A percentile compares a stretch with the other conserved stretches of the same genome.
Evolutionary conservation across 176 grass and related monocot species (phyloP).

Genomic region (Sorghum bicolor): Sorghum_bicolor_NCBIv3 NC_012872.2:9822001-9822500

Average conservation of each 20-base stretch:
- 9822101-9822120: constrained; percentile 89
- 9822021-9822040: constrained; percentile 74
- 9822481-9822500: too few relatives aligned
- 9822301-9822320: neutral
- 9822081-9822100: constrained; percentile 96
- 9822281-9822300: neutral
- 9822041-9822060: constrained; percentile 96
- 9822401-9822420: too few relatives aligned
- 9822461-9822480: too few relatives aligned
- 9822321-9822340: neutral
- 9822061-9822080: constrained; percentile 79
- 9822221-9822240: neutral
- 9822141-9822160: neutral
- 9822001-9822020: constrained; percentile 23
- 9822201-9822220: constrained; percentile 25
- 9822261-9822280: neutral
- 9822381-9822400: neutral
- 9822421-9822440: too few relatives aligned
- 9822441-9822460: too few relatives aligned
- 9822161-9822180: neutral
- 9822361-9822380: neutral
- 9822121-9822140: constrained; percentile 51
- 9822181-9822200: constrained; percentile 4
- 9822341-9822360: neutral
- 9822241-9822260: neutral